Conservation (phyloP, 768 basidiomycete species). For the Tulasnella sp. region DNA sequence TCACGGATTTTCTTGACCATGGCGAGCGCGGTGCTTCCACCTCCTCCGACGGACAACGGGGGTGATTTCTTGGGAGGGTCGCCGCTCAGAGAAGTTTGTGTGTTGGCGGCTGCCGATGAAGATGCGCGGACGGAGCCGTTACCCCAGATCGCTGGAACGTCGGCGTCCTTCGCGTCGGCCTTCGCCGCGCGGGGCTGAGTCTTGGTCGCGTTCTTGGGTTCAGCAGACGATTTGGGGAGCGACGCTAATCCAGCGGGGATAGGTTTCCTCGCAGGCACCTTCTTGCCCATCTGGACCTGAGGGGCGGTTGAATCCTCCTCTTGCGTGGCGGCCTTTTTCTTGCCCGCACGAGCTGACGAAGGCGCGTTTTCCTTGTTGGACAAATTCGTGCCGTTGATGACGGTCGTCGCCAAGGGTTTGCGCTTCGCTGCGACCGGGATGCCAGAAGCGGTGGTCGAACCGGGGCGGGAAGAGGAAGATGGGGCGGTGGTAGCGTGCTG, state of each 20-base stretch:
- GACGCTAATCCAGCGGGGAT: constrained; percentile 7
- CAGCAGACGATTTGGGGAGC: background rate
- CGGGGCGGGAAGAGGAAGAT: background rate
- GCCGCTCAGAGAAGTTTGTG: background rate
- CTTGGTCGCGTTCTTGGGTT: background rate
- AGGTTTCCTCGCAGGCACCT: constrained; percentile 15
- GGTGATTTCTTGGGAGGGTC: background rate
- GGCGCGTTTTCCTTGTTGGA: constrained; percentile 12
- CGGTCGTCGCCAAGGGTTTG: constrained; percentile 6
- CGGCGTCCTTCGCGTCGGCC: background rate
- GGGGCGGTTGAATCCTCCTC: background rate
- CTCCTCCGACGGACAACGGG: background rate
- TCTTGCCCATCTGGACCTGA: constrained; percentile 2
- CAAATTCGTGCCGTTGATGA: background rate
- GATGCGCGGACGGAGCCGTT: background rate
- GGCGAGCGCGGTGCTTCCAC: constrained; percentile 3
- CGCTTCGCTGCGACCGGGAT: background rate
- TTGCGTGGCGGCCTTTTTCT: background rate
- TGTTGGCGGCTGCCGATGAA: background rate
- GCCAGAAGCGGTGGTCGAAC: background rate
- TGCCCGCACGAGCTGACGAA: background rate
- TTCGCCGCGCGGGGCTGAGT: background rate
- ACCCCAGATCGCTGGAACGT: background rate
- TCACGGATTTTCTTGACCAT: background rate
- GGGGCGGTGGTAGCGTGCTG: background rate